phyloP scores from a whole-genome alignment of 345 rosid species.

The Eucalyptus marginata region DNA sequence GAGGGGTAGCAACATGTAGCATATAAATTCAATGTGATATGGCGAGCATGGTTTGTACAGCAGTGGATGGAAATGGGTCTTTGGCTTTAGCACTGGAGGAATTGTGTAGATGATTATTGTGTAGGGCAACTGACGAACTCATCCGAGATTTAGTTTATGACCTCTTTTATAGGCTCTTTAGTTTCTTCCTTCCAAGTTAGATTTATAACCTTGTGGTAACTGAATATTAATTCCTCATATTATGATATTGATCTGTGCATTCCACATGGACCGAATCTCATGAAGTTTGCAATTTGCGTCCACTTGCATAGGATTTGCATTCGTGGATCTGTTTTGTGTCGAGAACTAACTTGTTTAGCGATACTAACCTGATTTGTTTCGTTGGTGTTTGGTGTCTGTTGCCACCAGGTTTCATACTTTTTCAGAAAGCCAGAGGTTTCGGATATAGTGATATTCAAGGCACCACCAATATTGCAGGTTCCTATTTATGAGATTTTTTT shows the following conservation, averaged over 20 bases:
- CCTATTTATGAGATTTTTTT: background rate
- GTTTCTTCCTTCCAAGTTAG: background rate
- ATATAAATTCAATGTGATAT: background rate
- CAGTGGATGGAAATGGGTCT: background rate
- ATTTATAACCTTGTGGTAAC: background rate
- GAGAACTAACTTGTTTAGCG: background rate
- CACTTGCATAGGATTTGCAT: background rate
- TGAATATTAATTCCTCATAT: background rate
- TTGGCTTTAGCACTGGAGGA: background rate
- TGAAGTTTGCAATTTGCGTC: background rate
- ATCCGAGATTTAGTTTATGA: background rate
- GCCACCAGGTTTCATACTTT: constrained; percentile 57
- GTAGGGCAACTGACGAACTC: background rate
- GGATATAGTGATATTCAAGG: constrained; percentile 79
- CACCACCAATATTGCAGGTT: constrained; percentile 74
- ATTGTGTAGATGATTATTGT: background rate
- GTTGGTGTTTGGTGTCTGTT: background rate
- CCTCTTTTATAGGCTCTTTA: background rate
- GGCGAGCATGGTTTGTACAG: background rate
- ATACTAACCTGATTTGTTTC: background rate
- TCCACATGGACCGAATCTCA: background rate
- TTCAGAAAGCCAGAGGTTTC: constrained; percentile 84
- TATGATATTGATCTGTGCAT: background rate
- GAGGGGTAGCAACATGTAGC: background rate
- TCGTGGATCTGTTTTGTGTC: background rate